Base-by-base conservation (phyloP, 495 filamentous ascomycete genomes). In the Xylaria bambusicola region DNA sequence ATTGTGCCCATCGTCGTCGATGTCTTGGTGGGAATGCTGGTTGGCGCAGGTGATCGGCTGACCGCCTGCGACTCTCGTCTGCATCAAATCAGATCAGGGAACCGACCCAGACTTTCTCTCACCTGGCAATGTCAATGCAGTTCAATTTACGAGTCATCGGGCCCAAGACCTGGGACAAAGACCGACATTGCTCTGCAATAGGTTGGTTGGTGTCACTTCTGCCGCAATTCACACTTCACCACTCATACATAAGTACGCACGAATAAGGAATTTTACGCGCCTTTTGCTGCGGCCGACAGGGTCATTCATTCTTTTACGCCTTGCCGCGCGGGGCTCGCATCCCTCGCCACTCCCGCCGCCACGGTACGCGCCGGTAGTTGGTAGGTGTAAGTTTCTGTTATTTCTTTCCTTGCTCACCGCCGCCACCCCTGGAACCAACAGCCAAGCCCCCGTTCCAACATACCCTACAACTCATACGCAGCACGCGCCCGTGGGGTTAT, bases 321-420 rank as follows among this genome's bases (percentile, higher is more conserved):
- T 44, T 54, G 44, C 35, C 52, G 52, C 52, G 52, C 52, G 42
- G 15, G 51, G 35, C 38, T 36, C 51, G 51, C 51, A 54, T 3
- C 33, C 31, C 24, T 33, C 36, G 17, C 44, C 42, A 15, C 33
- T 44, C n/a, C 52, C 52, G 12, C 40, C 52, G 52, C 21, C 52
- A 44, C 40, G 35, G 50, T 33, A 29, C 15, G 5, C 23, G 26
- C 52, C 17, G 17, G 40, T 23, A 31, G 23, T 35, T 36, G 33
- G 33, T 29, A 52, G 31, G 18, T 15, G 20, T 29, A 8, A 26
- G 33, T 31, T 10, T 6, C 10, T 33, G n/a, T 31, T 9, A 24
- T 20, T 38, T 23, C 2, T 27, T 54, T n/a, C 24, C 52, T 31
- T 23, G 38, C 31, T 54, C 52, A 54, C 52, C 52, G 52, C 52